These are phyloP conservation scores for Selenicereus undatus DNA, from an alignment of 148 eudicot species.

Conservation along the genomic window DNA sequence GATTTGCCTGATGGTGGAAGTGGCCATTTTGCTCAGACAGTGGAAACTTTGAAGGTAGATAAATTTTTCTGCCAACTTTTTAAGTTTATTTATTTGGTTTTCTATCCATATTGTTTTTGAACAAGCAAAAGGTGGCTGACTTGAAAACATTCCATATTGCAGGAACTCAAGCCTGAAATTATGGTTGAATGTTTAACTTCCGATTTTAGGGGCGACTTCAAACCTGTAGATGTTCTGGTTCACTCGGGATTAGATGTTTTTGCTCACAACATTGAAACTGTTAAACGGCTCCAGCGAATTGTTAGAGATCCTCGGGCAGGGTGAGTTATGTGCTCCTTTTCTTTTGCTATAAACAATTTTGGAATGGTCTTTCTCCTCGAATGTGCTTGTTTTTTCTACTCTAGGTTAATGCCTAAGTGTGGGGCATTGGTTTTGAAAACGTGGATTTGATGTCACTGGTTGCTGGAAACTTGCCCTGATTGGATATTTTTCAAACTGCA, in stretches of 20 bases:
- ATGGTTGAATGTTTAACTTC: slow-evolving; percentile 94
- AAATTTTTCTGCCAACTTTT: background rate
- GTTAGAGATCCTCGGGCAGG: slow-evolving; percentile 97
- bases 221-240: slow-evolving; percentile 71
- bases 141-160: slow-evolving; percentile 30
- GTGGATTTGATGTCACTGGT: background rate
- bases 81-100: background rate
- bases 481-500: too few species aligned
- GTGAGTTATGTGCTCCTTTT: slow-evolving; percentile 36
- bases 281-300: slow-evolving; percentile 83
- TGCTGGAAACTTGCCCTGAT: background rate
- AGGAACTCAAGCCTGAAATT: slow-evolving; percentile 76
- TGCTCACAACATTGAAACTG: slow-evolving; percentile 93
- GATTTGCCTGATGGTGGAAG: slow-evolving; percentile 98
- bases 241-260: slow-evolving; percentile 98
- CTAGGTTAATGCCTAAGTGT: background rate
- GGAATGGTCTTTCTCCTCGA: background rate
- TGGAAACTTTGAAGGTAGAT: slow-evolving; percentile 75
- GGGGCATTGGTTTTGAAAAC: background rate
- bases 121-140: slow-evolving; percentile 16
- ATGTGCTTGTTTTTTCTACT: background rate
- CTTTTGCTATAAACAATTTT: background rate
- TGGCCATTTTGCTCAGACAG: slow-evolving; percentile 94
- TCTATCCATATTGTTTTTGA: background rate
- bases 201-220: slow-evolving; percentile 86